These are phyloP conservation scores for Penicillium bovifimosum DNA, from an alignment of 495 filamentous ascomycete genomes.

Conservation along the genomic window DNA sequence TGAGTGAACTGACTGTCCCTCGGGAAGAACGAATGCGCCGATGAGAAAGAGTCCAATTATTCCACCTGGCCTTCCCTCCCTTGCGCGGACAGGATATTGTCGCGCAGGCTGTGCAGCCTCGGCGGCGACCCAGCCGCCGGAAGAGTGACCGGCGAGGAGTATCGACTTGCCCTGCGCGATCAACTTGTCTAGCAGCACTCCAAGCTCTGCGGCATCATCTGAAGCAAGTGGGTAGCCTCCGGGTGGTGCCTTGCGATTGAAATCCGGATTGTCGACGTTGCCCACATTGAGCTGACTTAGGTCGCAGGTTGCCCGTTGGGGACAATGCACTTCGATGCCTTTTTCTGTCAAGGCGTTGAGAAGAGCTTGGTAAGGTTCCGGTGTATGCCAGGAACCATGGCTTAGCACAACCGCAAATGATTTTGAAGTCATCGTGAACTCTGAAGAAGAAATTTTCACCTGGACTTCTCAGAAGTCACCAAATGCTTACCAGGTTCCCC, in stretches of 20 bases:
- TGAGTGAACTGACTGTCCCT: conserved; percentile 25
- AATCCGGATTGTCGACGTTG: conserved; percentile 23
- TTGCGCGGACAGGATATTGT: conserved; percentile 15
- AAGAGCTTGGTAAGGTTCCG: conserved; percentile 27
- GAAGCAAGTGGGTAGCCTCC: conserved; percentile 24
- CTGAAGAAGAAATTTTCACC: neutral
- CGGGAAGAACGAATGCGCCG: conserved; percentile 26
- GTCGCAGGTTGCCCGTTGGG: conserved; percentile 30
- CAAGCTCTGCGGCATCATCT: conserved; percentile 21
- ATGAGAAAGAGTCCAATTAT: conserved; percentile 33
- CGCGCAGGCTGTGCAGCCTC: conserved; percentile 25
- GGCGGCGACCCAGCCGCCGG: conserved; percentile 32
- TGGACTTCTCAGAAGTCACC: neutral
- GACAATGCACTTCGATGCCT: conserved; percentile 30
- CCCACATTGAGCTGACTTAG: conserved; percentile 28
- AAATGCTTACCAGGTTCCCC: neutral
- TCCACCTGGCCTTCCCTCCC: conserved; percentile 22
- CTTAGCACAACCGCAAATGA: conserved; percentile 21
- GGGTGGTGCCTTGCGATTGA: conserved; percentile 22
- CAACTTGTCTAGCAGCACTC: conserved; percentile 15
- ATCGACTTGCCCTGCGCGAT: conserved; percentile 23
- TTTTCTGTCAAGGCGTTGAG: conserved; percentile 16
- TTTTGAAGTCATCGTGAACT: neutral
- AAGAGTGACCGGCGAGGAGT: conserved; percentile 26
- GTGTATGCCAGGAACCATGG: conserved; percentile 34